Evolutionary conservation across 1,139 yeast genomes (phyloP).

Genomic region (Spathaspora sp.): DNA sequence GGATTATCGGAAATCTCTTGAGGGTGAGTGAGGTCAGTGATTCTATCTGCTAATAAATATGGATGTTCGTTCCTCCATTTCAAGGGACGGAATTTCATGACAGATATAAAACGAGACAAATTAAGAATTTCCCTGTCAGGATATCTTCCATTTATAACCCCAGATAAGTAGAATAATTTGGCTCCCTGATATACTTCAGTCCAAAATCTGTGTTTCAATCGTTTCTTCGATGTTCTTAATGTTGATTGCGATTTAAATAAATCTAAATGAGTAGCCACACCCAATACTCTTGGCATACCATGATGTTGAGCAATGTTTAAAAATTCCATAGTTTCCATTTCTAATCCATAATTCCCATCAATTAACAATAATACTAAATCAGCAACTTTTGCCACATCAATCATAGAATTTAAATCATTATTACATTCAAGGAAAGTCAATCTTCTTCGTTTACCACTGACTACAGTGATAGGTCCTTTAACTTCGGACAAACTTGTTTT

Average conservation of each 20-base stretch:
- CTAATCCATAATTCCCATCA: constrained; percentile 97
- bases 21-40: constrained; percentile 96
- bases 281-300: constrained; percentile 97
- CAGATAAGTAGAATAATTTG: constrained; percentile 88
- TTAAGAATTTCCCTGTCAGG: constrained; percentile 96
- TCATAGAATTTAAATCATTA: constrained; percentile 92
- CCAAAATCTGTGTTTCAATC: constrained; percentile 95
- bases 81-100: constrained; percentile 96
- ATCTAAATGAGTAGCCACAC: constrained; percentile 95
- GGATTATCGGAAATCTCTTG: constrained; percentile 72
- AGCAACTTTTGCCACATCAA: constrained; percentile 93
- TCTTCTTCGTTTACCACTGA: constrained; percentile 91
- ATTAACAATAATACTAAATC: constrained; percentile 85
- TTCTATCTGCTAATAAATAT: constrained; percentile 84
- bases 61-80: constrained; percentile 99
- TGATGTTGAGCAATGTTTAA: constrained; percentile 94
- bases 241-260: constrained; percentile 88
- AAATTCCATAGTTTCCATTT: constrained; percentile 99
- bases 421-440: constrained; percentile 91
- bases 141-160: constrained; percentile 95
- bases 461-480: constrained; percentile 97
- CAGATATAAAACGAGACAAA: constrained; percentile 88
- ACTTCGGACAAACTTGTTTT: constrained; percentile 83
- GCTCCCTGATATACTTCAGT: constrained; percentile 99
- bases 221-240: constrained; percentile 86